Conservation (phyloP, 345 rosid species). For the Eucalyptus shirleyi region DNA sequence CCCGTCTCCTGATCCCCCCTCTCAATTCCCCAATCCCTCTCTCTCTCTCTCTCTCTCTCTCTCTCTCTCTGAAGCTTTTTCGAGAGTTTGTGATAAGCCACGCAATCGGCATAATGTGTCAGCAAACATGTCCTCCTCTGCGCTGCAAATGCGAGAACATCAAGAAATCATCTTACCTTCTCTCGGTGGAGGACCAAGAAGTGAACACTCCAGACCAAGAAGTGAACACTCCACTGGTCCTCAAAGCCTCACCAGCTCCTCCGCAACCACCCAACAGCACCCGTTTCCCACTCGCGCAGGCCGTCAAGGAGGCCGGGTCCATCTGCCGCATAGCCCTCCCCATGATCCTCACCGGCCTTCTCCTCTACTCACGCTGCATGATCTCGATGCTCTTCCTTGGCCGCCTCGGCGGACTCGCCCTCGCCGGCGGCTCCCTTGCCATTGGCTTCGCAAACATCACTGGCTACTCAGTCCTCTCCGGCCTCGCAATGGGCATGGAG, state of each 20-base stretch:
- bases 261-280: not conserved
- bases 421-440: slow-evolving; percentile 37
- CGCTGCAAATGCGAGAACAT: not conserved
- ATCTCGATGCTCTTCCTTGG: slow-evolving; percentile 47
- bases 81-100: not conserved
- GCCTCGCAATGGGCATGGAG: slow-evolving; percentile 25
- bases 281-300: not conserved
- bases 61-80: not conserved
- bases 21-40: not conserved
- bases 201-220: not conserved
- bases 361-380: slow-evolving; percentile 35
- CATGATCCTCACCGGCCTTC: slow-evolving; percentile 26
- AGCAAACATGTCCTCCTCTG: not conserved
- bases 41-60: not conserved
- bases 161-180: not conserved
- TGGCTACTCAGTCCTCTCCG: slow-evolving; percentile 9
- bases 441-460: slow-evolving; percentile 25
- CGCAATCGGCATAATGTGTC: not conserved
- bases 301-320: slow-evolving; percentile 12
- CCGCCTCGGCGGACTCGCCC: slow-evolving; percentile 25
- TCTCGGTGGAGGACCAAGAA: not conserved
- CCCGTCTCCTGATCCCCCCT: not conserved
- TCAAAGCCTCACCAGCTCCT: not conserved
- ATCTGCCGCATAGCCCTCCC: slow-evolving; percentile 24
- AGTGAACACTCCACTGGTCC: not conserved